Conservation (phyloP, 768 basidiomycete genomes). For the Suillus subluteus region DNA sequence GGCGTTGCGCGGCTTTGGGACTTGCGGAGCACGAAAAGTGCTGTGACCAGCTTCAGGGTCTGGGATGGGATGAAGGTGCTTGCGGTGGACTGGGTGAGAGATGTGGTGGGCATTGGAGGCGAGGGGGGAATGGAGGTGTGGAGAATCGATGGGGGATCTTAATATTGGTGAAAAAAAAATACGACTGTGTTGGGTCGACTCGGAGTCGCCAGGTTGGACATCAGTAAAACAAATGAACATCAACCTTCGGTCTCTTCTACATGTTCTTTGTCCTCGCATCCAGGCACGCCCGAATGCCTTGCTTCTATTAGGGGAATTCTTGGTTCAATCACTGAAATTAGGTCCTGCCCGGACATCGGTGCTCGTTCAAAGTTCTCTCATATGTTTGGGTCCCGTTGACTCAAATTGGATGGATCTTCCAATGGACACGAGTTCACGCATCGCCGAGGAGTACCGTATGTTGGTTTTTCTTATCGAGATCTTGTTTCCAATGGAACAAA, state of each 20-base stretch:
- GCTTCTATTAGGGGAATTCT: background rate
- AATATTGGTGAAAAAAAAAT: slow-evolving; percentile 8
- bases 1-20: slow-evolving; percentile 83
- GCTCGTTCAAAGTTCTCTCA: background rate
- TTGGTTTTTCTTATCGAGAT: background rate
- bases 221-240: background rate
- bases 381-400: background rate
- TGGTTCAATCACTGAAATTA: background rate
- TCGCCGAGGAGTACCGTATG: background rate
- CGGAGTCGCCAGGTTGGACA: background rate
- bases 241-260: background rate
- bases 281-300: background rate
- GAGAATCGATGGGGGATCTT: slow-evolving; percentile 46
- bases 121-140: slow-evolving; percentile 71
- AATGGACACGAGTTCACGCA: background rate
- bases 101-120: slow-evolving; percentile 60
- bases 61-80: slow-evolving; percentile 68
- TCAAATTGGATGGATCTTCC: background rate
- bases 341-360: background rate
- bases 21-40: slow-evolving; percentile 66
- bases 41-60: slow-evolving; percentile 65
- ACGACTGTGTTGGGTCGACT: background rate
- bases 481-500: background rate
- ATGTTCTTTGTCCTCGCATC: background rate
- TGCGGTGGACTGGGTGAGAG: slow-evolving; percentile 58